Percentiles rank a stretch among this genome's conserved stretches.
phyloP scores from a whole-genome alignment of 257 asterid genomes.

The Solanum lycopersicoides region DNA sequence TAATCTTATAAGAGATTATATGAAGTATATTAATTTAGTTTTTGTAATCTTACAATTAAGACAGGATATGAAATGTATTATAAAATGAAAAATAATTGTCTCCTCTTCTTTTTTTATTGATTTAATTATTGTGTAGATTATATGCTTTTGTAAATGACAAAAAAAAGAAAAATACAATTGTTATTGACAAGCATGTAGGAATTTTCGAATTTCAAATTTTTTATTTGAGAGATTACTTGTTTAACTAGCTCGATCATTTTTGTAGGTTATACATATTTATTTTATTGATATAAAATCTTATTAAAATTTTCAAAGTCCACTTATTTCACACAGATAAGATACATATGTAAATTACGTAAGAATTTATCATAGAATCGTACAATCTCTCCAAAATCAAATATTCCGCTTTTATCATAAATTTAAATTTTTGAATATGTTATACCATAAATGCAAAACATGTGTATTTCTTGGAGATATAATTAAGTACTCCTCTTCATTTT shows the following conservation, averaged over 20 bases:
- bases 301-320: no score
- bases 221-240: rapidly evolving
- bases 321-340: no score
- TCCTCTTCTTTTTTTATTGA: not conserved
- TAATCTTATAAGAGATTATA: not conserved
- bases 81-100: not conserved
- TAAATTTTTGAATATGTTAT: not conserved
- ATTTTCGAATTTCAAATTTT: rapidly evolving
- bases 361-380: not conserved
- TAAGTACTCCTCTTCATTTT: rapidly evolving
- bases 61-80: not conserved
- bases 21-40: not conserved
- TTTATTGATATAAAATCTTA: rapidly evolving
- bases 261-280: no score
- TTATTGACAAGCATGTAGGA: not conserved
- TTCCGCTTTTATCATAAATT: not conserved
- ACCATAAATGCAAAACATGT: not conserved
- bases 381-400: no score
- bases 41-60: not conserved
- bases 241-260: no score
- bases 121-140: not conserved
- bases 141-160: not conserved
- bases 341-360: no score
- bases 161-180: no score
- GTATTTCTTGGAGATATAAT: not conserved